phyloP scores from a whole-genome alignment of 257 asterid genomes.

The Avicennia marina region DNA sequence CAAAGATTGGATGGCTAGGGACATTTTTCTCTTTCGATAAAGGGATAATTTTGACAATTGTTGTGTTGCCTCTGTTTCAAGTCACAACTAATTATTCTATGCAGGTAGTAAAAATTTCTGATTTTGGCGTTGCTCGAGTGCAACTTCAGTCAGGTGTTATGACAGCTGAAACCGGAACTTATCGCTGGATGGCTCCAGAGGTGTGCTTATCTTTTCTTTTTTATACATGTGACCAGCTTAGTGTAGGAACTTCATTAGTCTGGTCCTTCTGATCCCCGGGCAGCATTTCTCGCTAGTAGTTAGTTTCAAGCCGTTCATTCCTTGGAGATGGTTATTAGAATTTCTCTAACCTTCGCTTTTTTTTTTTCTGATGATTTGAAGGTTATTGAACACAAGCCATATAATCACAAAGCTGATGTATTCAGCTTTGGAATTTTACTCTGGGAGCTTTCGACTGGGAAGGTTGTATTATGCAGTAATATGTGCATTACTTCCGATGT shows the following conservation, averaged over 20 bases:
- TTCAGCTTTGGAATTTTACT: constrained; percentile 74
- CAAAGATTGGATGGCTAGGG: neutral
- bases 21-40: neutral
- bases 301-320: too few species aligned
- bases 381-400: constrained; percentile 84
- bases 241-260: too few species aligned
- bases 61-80: neutral
- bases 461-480: constrained; percentile 38
- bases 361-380: constrained; percentile 22
- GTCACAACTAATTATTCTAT: neutral
- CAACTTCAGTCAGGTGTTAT: constrained; percentile 76
- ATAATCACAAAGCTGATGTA: constrained; percentile 78
- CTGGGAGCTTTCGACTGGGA: constrained; percentile 83
- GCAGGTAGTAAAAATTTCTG: constrained; percentile 89
- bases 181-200: constrained; percentile 99
- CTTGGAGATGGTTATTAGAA: neutral
- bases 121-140: constrained; percentile 85
- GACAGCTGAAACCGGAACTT: constrained; percentile 98
- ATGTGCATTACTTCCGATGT: neutral
- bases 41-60: neutral
- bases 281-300: too few species aligned
- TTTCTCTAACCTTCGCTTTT: constrained; percentile 10
- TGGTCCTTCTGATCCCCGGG: too few species aligned
- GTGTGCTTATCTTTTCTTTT: constrained; percentile 25
- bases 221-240: too few species aligned